phyloP scores from a whole-genome alignment of 768 basidiomycete genomes.

The Rhodotorula sphaerocarpa region DNA sequence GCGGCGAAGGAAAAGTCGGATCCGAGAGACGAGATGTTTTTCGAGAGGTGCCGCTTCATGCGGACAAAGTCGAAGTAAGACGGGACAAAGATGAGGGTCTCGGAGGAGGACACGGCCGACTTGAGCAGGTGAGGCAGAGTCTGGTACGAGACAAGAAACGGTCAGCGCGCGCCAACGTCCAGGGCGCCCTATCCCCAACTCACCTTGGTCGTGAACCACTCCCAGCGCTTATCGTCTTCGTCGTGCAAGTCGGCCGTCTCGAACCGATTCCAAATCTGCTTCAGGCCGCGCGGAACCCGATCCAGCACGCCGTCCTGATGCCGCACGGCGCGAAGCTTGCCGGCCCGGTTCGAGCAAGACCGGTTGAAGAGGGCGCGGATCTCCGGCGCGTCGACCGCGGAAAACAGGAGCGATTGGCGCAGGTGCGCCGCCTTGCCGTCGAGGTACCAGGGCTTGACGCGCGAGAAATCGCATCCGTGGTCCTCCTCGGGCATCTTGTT shows the following conservation, averaged over 20 bases:
- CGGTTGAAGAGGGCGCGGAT: conserved; percentile 67
- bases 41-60: conserved; percentile 58
- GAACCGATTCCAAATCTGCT: conserved; percentile 72
- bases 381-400: conserved; percentile 83
- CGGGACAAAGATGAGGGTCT: conserved; percentile 80
- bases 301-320: conserved; percentile 49
- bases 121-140: conserved; percentile 72
- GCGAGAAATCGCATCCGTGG: conserved; percentile 87
- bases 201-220: conserved; percentile 78
- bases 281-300: conserved; percentile 70
- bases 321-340: conserved; percentile 63
- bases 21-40: conserved; percentile 56
- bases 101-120: conserved; percentile 85
- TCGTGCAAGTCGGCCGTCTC: conserved; percentile 62
- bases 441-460: conserved; percentile 96
- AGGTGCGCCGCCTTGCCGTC: conserved; percentile 81
- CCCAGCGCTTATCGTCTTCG: conserved; percentile 79
- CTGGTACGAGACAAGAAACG: conserved; percentile 46
- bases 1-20: conserved; percentile 65
- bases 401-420: conserved; percentile 80
- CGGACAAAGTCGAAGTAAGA: conserved; percentile 95
- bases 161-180: neutral
- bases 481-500: conserved; percentile 89
- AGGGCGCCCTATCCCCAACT: neutral
- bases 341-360: conserved; percentile 71